Percentiles rank a stretch among this genome's conserved stretches.
These are phyloP conservation scores for Kwoniella mangroviensis DNA, from an alignment of 768 basidiomycete species.

Conservation along the genomic window DNA sequence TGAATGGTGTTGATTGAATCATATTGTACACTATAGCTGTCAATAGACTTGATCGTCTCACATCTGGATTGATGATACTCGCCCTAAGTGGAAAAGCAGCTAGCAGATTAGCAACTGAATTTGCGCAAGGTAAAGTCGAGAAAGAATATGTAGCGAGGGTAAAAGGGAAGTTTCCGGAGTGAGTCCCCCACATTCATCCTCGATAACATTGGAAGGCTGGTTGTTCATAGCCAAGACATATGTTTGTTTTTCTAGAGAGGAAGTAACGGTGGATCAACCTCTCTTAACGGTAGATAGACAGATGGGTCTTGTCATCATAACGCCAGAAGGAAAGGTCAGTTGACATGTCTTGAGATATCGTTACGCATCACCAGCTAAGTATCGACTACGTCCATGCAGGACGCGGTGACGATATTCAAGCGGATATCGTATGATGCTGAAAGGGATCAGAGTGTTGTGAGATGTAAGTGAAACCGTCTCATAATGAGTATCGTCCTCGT, in stretches of 20 bases:
- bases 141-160: conserved; percentile 92
- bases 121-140: conserved; percentile 75
- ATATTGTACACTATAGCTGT: conserved; percentile 66
- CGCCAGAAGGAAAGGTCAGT: conserved; percentile 86
- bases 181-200: conserved; percentile 52
- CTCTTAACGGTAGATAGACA: conserved; percentile 91
- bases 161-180: conserved; percentile 83
- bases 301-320: conserved; percentile 94
- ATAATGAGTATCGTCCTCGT: not conserved
- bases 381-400: conserved; percentile 59
- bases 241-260: conserved; percentile 63
- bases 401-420: conserved; percentile 85
- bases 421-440: conserved; percentile 76
- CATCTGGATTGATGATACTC: conserved; percentile 93
- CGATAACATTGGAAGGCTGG: no score
- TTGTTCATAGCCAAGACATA: no score
- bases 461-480: conserved; percentile 64
- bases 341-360: no score
- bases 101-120: conserved; percentile 74
- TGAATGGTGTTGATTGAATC: not conserved
- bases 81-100: conserved; percentile 75
- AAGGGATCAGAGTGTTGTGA: conserved; percentile 83
- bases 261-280: conserved; percentile 81
- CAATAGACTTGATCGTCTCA: conserved; percentile 90
- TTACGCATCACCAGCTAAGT: no score